Evolutionary conservation across 169 alveolate species (phyloP), one percentile per base, ranked within the genome.

Genomic region (Plasmodium vivax): DNA sequence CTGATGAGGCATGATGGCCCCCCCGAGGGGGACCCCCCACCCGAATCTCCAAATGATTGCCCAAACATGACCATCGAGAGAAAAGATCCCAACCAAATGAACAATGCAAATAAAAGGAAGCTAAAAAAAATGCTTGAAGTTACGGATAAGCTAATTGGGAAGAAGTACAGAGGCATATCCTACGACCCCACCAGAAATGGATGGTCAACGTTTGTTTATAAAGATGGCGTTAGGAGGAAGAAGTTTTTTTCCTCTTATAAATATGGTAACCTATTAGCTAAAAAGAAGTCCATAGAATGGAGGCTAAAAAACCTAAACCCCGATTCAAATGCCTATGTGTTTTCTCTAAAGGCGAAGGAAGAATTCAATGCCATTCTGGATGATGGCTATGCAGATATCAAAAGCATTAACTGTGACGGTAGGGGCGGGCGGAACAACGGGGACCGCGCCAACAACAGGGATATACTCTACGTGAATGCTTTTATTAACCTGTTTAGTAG

Each of bases 161-260:
- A 90, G 73, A 90, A 90, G 34, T 90, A 90, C 77, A 90, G 94
- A 62, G 94, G 94, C 5, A 71, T 90, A 62, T 90, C 81, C 34
- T 90, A 90, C 51, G 94, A 90, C 45, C 90, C 90, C 19, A 81
- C 90, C 12, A 80, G 91, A 80, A 90, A 90, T 90, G 94, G 94
- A 30, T 90, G 94, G 94, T 90, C 92, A 3, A 90, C 94, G 19
- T 90, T 90, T 80, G 94, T 90, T 38, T 90, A 90, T 90, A 90
- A 90, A 90, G 83, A 80, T 23, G 94, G 94, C 32, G 84, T 68
- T 30, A 45, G 94, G 23, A 27, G 38, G 71, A 90, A 90, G 43
- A 90, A 90, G 73, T 90, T 90, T 90, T 90, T 80, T 27, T 90
- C 94, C 36, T 90, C 94, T 16, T 79, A 45, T 43, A 90, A 90